These are phyloP conservation scores for Apiotrichum mycotoxinovorans DNA, from an alignment of 1,284 basidiomycete species.

Conservation along the genomic window DNA sequence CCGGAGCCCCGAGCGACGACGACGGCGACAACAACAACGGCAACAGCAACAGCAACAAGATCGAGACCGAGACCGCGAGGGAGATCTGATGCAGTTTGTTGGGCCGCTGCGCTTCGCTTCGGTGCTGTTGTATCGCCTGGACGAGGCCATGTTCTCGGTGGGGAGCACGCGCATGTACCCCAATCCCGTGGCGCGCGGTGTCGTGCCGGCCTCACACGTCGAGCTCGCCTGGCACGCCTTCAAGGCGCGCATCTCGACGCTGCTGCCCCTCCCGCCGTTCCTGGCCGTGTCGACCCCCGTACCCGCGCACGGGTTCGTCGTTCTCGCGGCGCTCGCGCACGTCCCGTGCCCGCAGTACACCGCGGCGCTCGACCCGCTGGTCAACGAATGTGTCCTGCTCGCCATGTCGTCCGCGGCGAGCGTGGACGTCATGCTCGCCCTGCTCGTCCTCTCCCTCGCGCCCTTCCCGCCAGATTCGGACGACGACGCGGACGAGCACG, in stretches of 20 bases:
- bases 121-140: conserved; percentile 11
- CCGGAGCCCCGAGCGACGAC: too few species aligned
- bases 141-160: conserved; percentile 23
- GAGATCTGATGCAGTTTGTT: neutral
- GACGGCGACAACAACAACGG: too few species aligned
- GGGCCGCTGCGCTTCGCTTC: conserved; percentile 13
- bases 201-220: conserved; percentile 20
- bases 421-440: conserved; percentile 28
- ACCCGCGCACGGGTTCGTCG: conserved; percentile 32
- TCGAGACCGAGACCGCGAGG: neutral
- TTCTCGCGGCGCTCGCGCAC: conserved; percentile 28
- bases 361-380: conserved; percentile 9
- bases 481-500: conserved; percentile 2
- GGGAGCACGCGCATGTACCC: conserved; percentile 22
- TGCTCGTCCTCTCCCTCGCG: conserved; percentile 30
- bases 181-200: conserved; percentile 17
- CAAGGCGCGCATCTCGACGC: conserved; percentile 31
- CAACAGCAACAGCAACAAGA: too few species aligned
- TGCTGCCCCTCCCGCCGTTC: conserved; percentile 33
- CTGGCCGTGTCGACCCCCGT: conserved; percentile 23
- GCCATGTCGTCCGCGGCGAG: conserved; percentile 26
- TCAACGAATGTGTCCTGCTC: conserved; percentile 25
- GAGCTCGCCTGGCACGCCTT: conserved; percentile 32
- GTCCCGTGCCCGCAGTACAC: conserved; percentile 13
- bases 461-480: conserved; percentile 13